Conservation (phyloP, 371 early-diverging fungal genomes). For the Rhizopus microsporus region DNA sequence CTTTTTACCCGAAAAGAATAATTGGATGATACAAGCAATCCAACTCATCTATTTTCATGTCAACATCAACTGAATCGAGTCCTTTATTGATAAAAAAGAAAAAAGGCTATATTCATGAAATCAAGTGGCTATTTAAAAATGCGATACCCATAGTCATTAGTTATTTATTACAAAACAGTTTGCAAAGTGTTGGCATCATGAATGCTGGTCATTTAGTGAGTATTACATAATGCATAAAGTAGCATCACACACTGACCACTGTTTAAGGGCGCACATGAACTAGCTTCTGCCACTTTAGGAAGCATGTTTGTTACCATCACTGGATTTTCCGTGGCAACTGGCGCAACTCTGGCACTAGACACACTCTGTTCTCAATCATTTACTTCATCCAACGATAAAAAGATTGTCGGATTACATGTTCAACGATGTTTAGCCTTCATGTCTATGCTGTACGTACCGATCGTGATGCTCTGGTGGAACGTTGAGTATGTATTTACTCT, state of each 20-base stretch:
- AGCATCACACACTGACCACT: conserved; percentile 14
- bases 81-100: conserved; percentile 2
- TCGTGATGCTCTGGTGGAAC: conserved; percentile 73
- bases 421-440: conserved; percentile 79
- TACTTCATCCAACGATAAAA: conserved; percentile 68
- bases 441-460: conserved; percentile 61
- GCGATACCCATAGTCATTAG: conserved; percentile 57
- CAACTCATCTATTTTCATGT: background rate
- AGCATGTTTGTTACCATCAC: conserved; percentile 85
- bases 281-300: conserved; percentile 76
- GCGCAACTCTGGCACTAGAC: conserved; percentile 82
- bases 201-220: conserved; percentile 57
- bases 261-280: conserved; percentile 60
- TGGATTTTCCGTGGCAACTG: conserved; percentile 75
- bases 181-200: conserved; percentile 60
- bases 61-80: background rate
- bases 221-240: background rate
- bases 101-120: conserved; percentile 28
- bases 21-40: background rate
- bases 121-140: conserved; percentile 47
- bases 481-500: conserved; percentile 54
- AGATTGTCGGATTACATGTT: conserved; percentile 75
- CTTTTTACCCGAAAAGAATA: background rate
- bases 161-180: conserved; percentile 64
- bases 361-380: conserved; percentile 86